These are phyloP conservation scores for Begonia loranthoides DNA, from an alignment of 306 rosid species.

Conservation along the genomic window DNA sequence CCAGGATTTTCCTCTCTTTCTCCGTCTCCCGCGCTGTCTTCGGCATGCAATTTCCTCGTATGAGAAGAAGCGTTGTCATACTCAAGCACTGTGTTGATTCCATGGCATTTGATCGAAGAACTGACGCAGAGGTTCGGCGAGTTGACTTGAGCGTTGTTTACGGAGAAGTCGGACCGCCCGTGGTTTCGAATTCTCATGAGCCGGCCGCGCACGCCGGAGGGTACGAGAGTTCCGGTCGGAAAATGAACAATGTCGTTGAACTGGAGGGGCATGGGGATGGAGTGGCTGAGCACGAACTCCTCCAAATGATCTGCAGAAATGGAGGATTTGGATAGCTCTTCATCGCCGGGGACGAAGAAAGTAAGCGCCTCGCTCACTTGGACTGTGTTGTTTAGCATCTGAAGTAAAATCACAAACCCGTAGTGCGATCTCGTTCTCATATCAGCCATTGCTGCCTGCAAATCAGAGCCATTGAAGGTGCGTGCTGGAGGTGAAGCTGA, in stretches of 20 bases:
- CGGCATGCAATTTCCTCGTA: too few species aligned
- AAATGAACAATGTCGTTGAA: constrained; percentile 37
- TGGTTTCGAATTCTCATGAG: constrained; percentile 37
- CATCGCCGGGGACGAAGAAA: constrained; percentile 40
- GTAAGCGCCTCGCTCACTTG: constrained; percentile 25
- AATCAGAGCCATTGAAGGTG: constrained; percentile 24
- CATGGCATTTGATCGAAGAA: constrained; percentile 42
- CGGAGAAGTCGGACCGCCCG: constrained; percentile 25
- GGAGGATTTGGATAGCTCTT: constrained; percentile 21
- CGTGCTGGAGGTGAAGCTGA: neutral
- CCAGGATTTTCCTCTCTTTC: too few species aligned
- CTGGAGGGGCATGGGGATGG: constrained; percentile 29
- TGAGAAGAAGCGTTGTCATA: constrained; percentile 11
- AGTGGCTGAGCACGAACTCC: constrained; percentile 27
- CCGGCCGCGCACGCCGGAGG: constrained; percentile 20
- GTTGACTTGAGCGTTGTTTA: constrained; percentile 40
- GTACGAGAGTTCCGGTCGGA: constrained; percentile 48
- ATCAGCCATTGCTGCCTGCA: constrained; percentile 26
- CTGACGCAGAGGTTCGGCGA: constrained; percentile 34
- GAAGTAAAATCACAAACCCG: constrained; percentile 49
- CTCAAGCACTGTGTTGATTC: constrained; percentile 35
- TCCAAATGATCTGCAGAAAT: constrained; percentile 18
- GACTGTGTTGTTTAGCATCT: constrained; percentile 33
- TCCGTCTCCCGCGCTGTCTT: too few species aligned
- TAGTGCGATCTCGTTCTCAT: constrained; percentile 35